Evolutionary conservation across 164 flowering plant species (phyloP).

Genomic region (Aristolochia fimbriata): DNA sequence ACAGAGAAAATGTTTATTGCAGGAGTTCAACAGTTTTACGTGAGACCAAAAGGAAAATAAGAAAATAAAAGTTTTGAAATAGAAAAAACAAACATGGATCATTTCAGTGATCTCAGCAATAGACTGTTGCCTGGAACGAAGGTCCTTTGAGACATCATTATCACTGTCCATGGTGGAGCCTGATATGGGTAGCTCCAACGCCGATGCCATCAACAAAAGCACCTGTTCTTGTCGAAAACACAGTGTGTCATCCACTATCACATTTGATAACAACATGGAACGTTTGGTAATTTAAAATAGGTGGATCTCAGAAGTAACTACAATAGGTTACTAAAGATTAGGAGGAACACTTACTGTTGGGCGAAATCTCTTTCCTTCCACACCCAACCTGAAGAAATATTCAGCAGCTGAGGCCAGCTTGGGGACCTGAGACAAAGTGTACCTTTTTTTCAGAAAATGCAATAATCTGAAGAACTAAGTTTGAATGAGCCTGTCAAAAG

Average conservation of each 20-base stretch:
- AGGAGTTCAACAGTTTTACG: background rate
- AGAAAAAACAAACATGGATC: slow-evolving; percentile 76
- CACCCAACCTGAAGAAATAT: slow-evolving; percentile 90
- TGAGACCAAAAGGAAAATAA: background rate
- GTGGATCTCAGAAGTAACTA: background rate
- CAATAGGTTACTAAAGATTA: background rate
- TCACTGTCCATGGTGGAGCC: slow-evolving; percentile 18
- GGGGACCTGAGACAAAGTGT: slow-evolving; percentile 54
- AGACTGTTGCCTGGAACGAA: slow-evolving; percentile 62
- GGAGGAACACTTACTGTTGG: slow-evolving; percentile 51
- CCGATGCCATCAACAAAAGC: slow-evolving; percentile 82
- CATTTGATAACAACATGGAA: background rate
- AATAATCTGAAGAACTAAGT: background rate
- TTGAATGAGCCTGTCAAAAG: no score
- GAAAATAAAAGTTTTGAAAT: background rate
- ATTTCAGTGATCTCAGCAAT: slow-evolving; percentile 97
- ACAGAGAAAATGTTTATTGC: background rate
- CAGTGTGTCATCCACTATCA: background rate
- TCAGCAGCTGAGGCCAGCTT: slow-evolving; percentile 96
- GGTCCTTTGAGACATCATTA: slow-evolving; percentile 30
- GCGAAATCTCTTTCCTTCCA: slow-evolving; percentile 93
- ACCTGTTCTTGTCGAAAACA: slow-evolving; percentile 38
- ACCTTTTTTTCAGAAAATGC: no score
- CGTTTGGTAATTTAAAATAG: background rate
- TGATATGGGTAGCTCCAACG: slow-evolving; percentile 45